Evolutionary conservation across 768 basidiomycete species (phyloP).

Genomic region (Leccinum imitatum): DNA sequence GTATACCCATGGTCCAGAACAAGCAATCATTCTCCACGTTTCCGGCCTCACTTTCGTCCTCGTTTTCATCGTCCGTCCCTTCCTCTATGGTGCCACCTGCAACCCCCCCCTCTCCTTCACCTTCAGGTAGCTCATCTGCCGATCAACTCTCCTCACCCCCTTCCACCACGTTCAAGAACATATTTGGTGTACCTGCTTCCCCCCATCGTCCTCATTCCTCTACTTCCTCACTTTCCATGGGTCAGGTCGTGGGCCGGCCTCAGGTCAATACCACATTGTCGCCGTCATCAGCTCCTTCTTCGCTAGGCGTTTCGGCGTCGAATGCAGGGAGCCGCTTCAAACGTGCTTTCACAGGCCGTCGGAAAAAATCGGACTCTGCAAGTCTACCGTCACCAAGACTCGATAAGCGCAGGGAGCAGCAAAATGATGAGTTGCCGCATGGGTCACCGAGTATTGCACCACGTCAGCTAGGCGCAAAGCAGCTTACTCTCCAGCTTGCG

Average conservation of each 20-base stretch:
- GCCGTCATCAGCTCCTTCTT: slow-evolving; percentile 29
- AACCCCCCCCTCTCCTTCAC: slow-evolving; percentile 38
- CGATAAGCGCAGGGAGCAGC: slow-evolving; percentile 22
- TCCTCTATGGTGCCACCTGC: slow-evolving; percentile 41
- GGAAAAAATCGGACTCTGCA: slow-evolving; percentile 32
- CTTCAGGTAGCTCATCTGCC: slow-evolving; percentile 41
- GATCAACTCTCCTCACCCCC: slow-evolving; percentile 42
- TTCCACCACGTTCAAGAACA: slow-evolving; percentile 36
- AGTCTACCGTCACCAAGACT: slow-evolving; percentile 22
- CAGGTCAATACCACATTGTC: slow-evolving; percentile 23
- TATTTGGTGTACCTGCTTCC: slow-evolving; percentile 28
- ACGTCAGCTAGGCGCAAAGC: slow-evolving; percentile 32
- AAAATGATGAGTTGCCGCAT: slow-evolving; percentile 18
- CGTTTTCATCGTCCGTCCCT: slow-evolving; percentile 44
- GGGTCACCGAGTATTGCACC: slow-evolving; percentile 11
- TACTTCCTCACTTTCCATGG: slow-evolving; percentile 32
- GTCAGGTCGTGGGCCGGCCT: slow-evolving; percentile 36
- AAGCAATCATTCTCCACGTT: slow-evolving; percentile 41
- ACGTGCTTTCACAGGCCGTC: slow-evolving; percentile 33
- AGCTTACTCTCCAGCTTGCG: slow-evolving; percentile 43
- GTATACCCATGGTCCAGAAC: slow-evolving; percentile 33
- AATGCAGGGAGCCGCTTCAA: slow-evolving; percentile 30
- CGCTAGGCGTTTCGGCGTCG: slow-evolving; percentile 20
- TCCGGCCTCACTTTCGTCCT: slow-evolving; percentile 42
- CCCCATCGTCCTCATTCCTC: slow-evolving; percentile 25